phyloP scores from a whole-genome alignment of 2,329 filamentous ascomycete genomes.

The Exophiala alcalophila region DNA sequence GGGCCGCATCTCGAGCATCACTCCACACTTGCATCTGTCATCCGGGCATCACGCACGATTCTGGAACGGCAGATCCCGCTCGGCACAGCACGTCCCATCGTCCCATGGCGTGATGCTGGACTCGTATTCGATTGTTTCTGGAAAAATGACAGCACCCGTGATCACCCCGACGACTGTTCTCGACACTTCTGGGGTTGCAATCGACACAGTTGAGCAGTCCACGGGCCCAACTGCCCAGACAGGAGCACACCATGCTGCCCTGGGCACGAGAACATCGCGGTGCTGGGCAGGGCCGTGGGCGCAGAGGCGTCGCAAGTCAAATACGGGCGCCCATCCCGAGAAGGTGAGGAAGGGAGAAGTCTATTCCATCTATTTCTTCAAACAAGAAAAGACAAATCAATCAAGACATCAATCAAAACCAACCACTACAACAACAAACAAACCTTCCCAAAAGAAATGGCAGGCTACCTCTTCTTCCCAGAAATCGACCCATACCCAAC shows the following conservation, averaged over 20 bases:
- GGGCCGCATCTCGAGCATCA: no score
- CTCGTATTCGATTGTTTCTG: no score
- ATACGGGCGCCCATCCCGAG: not conserved
- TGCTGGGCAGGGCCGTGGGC: no score
- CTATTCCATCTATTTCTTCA: no score
- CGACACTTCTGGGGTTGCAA: slow-evolving; percentile 9
- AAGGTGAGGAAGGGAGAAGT: not conserved
- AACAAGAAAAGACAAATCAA: no score
- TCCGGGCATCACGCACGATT: no score
- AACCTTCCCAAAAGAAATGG: no score
- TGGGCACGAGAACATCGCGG: no score
- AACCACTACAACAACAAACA: not conserved
- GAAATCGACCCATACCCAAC: slow-evolving; percentile 25
- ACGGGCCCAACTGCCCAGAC: slow-evolving; percentile 1
- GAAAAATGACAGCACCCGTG: slow-evolving; percentile 6
- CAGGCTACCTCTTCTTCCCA: slow-evolving; percentile 21
- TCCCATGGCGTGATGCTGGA: slow-evolving; percentile 10
- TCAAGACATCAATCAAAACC: not conserved
- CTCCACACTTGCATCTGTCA: no score
- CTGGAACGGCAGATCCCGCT: no score
- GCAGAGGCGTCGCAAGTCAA: no score
- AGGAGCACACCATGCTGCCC: slow-evolving; percentile 11
- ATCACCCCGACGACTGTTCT: slow-evolving; percentile 6
- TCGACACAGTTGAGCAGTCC: not conserved
- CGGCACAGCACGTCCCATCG: no score